Evolutionary conservation across 2,329 filamentous ascomycete species (phyloP), one percentile per base, ranked within the genome.

Genomic region (Neonectria magnoliae): DNA sequence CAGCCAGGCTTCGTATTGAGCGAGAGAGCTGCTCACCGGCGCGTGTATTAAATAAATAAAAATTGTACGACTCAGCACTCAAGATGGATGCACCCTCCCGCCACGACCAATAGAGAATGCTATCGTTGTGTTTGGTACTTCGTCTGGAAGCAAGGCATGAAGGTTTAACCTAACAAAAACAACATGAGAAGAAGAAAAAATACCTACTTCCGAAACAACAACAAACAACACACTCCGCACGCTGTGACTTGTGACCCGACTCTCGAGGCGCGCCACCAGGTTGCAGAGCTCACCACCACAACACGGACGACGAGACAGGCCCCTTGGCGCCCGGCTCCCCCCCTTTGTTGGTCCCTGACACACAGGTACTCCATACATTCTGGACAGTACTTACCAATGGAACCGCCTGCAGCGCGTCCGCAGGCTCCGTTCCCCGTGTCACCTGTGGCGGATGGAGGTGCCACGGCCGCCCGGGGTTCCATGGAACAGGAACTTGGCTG

Each of bases 1-100:
- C 52, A 54, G 29, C 45, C 31, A 52, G 53, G 58, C 57, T 47
- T 56, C 61, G 51, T 60, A 64, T 57, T 25, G 36, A 54, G 55
- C 33, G 36, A 54, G 51, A 54, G 51, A 41, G 48, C 54, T 53
- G 25, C 25, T 25, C 25, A 5, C 22, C 22, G 22, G 22, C 22
- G 22, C 22, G 47, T 48, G 56, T 56, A 64, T 64, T 22, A 22
- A 56, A 5, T 7, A 29, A 29, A 29, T 4, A 61, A 55, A 41
- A 62, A n/a, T 50, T 41, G 48, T 33, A 20, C 48, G 4, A 33
- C 48, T n/a, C 44, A 38, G 36, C 36, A 38, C 16, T 38, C 36
- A 38, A n/a, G 14, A n/a, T 25, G 5, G 45, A 42, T 58, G 22
- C 52, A 57, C 22, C 14, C 29, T 22, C 48, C 29, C 25, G 10